A percentile compares a stretch with the other conserved stretches of the same genome.
These are phyloP conservation scores for Acacia pycnantha DNA, from an alignment of 331 rosid genomes.

Conservation along the genomic window DNA sequence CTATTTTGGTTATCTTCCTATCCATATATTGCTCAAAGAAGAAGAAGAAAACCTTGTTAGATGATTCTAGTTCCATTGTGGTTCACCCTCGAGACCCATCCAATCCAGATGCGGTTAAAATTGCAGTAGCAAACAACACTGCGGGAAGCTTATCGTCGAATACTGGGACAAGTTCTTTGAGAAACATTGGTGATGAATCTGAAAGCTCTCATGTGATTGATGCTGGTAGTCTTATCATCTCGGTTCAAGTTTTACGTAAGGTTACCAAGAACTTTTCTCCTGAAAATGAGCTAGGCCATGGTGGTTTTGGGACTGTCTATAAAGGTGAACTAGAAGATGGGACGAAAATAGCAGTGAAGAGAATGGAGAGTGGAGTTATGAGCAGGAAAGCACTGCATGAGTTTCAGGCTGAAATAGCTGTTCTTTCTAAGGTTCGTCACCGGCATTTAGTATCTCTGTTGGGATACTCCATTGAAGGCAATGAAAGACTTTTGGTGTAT, in stretches of 20 bases:
- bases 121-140: slow-evolving; percentile 42
- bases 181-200: slow-evolving; percentile 51
- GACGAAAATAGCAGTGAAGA: slow-evolving; percentile 71
- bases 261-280: slow-evolving; percentile 59
- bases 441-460: slow-evolving; percentile 74
- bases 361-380: slow-evolving; percentile 69
- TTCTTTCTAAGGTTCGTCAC: slow-evolving; percentile 80
- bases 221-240: slow-evolving; percentile 44
- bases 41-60: slow-evolving; percentile 39
- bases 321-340: slow-evolving; percentile 72
- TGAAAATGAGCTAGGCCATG: slow-evolving; percentile 72
- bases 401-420: slow-evolving; percentile 74
- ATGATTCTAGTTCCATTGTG: slow-evolving; percentile 41
- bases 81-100: slow-evolving; percentile 59
- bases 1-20: slow-evolving; percentile 37
- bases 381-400: slow-evolving; percentile 60
- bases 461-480: slow-evolving; percentile 64
- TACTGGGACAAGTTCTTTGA: slow-evolving; percentile 45
- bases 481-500: slow-evolving; percentile 71
- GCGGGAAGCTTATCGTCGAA: slow-evolving; percentile 45
- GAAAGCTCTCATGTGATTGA: slow-evolving; percentile 42
- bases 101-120: slow-evolving; percentile 48
- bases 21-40: slow-evolving; percentile 37
- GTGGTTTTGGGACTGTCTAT: slow-evolving; percentile 84
- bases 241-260: slow-evolving; percentile 65